A percentile compares a stretch with the other conserved stretches of the same genome.
Conservation (phyloP, 2,329 filamentous ascomycete genomes). For the Clonostachys rhizophaga region DNA sequence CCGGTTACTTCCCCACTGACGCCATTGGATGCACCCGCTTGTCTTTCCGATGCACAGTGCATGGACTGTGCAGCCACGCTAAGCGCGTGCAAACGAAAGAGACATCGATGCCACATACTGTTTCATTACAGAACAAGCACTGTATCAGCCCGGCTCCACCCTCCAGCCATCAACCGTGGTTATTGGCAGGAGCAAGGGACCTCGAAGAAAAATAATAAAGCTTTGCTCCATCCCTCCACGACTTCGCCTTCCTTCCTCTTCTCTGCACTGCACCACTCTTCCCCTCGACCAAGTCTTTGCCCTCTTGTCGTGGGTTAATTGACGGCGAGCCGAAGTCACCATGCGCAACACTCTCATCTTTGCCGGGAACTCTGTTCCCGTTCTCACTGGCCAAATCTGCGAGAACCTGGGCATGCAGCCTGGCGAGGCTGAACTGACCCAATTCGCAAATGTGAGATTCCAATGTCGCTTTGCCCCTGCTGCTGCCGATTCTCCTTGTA, state of each 20-base stretch:
- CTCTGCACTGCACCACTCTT: not conserved
- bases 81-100: too few species aligned
- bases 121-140: not conserved
- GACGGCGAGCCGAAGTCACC: constrained; percentile 9
- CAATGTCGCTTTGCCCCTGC: constrained; percentile 12
- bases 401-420: constrained; percentile 62
- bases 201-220: constrained; percentile 6
- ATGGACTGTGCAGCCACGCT: too few species aligned
- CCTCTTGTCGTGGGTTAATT: too few species aligned
- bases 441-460: constrained; percentile 64
- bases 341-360: constrained; percentile 68
- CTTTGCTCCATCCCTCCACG: constrained; percentile 9
- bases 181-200: constrained; percentile 1
- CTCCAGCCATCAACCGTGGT: not conserved
- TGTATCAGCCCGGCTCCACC: not conserved
- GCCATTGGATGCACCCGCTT: too few species aligned
- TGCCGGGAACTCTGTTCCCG: constrained; percentile 62
- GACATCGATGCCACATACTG: too few species aligned
- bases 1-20: too few species aligned
- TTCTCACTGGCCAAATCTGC: constrained; percentile 61
- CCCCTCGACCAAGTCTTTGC: not conserved
- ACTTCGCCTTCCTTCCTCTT: constrained; percentile 9
- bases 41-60: too few species aligned
- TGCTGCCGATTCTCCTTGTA: constrained; percentile 1
- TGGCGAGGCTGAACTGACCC: constrained; percentile 60